Percentiles rank a stretch among this genome's conserved stretches.
These are phyloP conservation scores for Talaromyces borbonicus DNA, from an alignment of 495 filamentous ascomycete genomes.

Conservation along the genomic window DNA sequence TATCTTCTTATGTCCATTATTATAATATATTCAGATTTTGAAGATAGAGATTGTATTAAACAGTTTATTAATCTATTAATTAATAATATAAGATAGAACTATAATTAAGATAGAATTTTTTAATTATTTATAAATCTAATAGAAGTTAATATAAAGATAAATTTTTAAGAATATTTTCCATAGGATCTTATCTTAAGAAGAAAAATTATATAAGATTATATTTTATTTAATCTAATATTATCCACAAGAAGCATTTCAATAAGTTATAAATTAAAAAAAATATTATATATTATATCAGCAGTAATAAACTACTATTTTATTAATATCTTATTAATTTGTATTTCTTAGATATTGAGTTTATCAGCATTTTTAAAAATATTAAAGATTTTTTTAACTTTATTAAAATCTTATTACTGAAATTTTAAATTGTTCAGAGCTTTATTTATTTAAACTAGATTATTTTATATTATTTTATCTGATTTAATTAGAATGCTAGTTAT, in stretches of 20 bases:
- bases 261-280: conserved; percentile 3
- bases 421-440: too few species aligned
- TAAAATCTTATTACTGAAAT: too few species aligned
- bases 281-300: conserved; percentile 5
- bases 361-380: too few species aligned
- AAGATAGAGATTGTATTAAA: conserved; percentile 9
- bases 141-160: not conserved
- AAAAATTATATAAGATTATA: conserved; percentile 11
- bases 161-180: conserved; percentile 8
- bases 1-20: conserved; percentile 6
- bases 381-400: too few species aligned
- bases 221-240: conserved; percentile 2
- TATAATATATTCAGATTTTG: conserved; percentile 9
- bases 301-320: too few species aligned
- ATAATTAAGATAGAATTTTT: conserved; percentile 9
- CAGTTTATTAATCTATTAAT: conserved; percentile 8
- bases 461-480: too few species aligned
- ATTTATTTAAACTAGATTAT: too few species aligned
- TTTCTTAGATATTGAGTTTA: too few species aligned
- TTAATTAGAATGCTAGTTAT: too few species aligned
- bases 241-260: conserved; percentile 6
- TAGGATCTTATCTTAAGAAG: conserved; percentile 6
- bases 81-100: conserved; percentile 9
- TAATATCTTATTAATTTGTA: too few species aligned
- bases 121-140: conserved; percentile 6